Percentiles rank a stretch among this genome's conserved stretches.
Evolutionary conservation across 768 basidiomycete genomes (phyloP).

Genomic region (Tricholoma sp.): DNA sequence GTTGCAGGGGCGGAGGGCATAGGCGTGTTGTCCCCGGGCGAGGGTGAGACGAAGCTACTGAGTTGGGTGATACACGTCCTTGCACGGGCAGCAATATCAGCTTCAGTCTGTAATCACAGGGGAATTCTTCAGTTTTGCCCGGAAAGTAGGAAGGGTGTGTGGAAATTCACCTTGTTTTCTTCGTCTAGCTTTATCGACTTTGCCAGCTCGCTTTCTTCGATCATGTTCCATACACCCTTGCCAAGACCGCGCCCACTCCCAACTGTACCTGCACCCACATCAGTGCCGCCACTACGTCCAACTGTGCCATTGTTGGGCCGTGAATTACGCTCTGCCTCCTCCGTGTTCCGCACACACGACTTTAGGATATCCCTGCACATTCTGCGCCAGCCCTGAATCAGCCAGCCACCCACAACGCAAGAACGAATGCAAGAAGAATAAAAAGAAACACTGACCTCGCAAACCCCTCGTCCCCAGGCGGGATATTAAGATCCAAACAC

Average conservation of each 20-base stretch:
- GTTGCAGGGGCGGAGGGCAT: not conserved
- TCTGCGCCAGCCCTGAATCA: constrained; percentile 24
- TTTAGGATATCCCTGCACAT: constrained; percentile 88
- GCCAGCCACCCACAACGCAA: not conserved
- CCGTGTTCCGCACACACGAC: constrained; percentile 90
- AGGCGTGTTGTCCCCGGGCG: constrained; percentile 7
- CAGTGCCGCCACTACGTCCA: constrained; percentile 3
- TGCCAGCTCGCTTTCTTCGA: constrained; percentile 81
- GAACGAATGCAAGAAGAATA: not conserved
- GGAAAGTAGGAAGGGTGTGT: not conserved
- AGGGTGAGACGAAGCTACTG: constrained; percentile 21
- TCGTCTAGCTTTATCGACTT: constrained; percentile 55
- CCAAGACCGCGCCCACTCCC: constrained; percentile 47
- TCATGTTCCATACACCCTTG: constrained; percentile 80
- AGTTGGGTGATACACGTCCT: constrained; percentile 36
- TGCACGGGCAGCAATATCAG: constrained; percentile 44
- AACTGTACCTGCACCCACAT: not conserved
- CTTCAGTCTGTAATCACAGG: constrained; percentile 32
- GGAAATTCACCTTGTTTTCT: constrained; percentile 43
- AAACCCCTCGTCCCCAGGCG: constrained; percentile 77
- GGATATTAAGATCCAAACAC: constrained; percentile 91
- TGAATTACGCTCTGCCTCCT: constrained; percentile 59
- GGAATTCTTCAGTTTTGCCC: constrained; percentile 5
- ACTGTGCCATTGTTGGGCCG: constrained; percentile 22
- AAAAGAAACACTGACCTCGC: constrained; percentile 42